Evolutionary conservation across 1,139 yeast genomes (phyloP), one percentile per base, ranked within the genome.

Genomic region (Saccharomyces hybrid): DNA sequence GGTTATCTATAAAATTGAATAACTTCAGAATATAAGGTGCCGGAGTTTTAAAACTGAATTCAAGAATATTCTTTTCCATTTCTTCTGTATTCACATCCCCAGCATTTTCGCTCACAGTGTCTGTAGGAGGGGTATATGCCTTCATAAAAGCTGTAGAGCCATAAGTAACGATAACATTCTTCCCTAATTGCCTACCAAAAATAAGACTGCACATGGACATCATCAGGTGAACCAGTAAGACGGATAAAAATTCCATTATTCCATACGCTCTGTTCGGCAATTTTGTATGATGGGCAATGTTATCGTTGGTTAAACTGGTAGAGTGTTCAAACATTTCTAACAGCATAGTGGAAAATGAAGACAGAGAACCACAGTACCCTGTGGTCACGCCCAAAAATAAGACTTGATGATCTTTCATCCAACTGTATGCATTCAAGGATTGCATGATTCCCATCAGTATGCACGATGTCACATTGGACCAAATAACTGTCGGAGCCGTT

Each of bases 311-410:
- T 48, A 76, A 56, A 53, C 59, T 61, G 6, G 71, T 54, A 3
- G 71, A 66, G 47, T 61, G 63, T 23, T 59, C 71, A 64, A 88
- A 86, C 4, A 80, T 70, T 58, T 86, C 93, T n/a, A 84, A 63
- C 44, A 89, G 76, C 58, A 85, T 74, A 0, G 93, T 75, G 3
- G 96, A 85, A 63, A 88, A 89, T 0, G 97, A 87, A 1, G 97
- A 88, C 47, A 85, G 73, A 0, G 93, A 78, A 0, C 99, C 99
- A 70, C 93, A 89, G 62, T 83, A 85, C 0, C 98, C 99, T 0
- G 95, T 84, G 0, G 95, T 81, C n/a, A 89, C 60, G 0, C 88
- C 89, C 1, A 76, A 71, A 61, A 81, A 85, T 3, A 88, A 49
- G n/a, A 55, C 49, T 11, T 62, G 63, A 11, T 53, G 48, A 5